Base-by-base conservation (phyloP, 768 basidiomycete genomes). In the Pisolithus sp. region DNA sequence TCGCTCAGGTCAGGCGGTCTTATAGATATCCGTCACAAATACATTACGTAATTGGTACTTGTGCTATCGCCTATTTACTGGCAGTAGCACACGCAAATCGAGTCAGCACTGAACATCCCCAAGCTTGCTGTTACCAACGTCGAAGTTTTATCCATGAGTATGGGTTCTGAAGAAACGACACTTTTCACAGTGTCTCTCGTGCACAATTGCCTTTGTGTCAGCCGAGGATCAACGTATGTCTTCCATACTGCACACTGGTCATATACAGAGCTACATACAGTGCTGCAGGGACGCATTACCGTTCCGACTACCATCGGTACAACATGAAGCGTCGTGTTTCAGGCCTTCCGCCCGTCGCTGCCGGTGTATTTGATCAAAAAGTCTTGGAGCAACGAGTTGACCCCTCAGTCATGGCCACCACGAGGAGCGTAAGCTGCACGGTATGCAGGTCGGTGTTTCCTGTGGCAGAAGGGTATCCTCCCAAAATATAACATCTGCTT, bases 281-380 rank as follows among this genome's bases (percentile, higher is more conserved):
- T 34, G 12, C 34, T 36, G 31, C 34, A 91, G 89, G 95, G 53
- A 71, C 73, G 0, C 96, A 99, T 66, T 97, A 95, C 68, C 82
- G 83, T 56, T 90, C 91, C 23, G 96, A 99, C 69, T 88, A 89
- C 68, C 96, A 99, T 72, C 77, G 93, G 49, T 99, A 99, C 72
- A 99, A 99, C 65, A 92, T 97, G 84, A 95, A 95, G 75, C 87
- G 94, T 57, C 83, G 93, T 26, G 89, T 98, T 17, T 94, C 95
- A 2, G 82, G 79, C 5, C 78, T 99, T 2, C 87, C 91, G 8
- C 93, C 95, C 2, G 82, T 99, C 61, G 84, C 82, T 53, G 79
- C 77, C 0, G 69, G 76, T 7, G 59, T 85, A 2, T 99, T 97
- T 72, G 86, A 93, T 59, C 81, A 91, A 62, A 98, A 97, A 62